Evolutionary conservation across 2,329 filamentous ascomycete genomes (phyloP), one percentile per base, ranked within the genome.

Genomic region (Fusarium xyrophilum): DNA sequence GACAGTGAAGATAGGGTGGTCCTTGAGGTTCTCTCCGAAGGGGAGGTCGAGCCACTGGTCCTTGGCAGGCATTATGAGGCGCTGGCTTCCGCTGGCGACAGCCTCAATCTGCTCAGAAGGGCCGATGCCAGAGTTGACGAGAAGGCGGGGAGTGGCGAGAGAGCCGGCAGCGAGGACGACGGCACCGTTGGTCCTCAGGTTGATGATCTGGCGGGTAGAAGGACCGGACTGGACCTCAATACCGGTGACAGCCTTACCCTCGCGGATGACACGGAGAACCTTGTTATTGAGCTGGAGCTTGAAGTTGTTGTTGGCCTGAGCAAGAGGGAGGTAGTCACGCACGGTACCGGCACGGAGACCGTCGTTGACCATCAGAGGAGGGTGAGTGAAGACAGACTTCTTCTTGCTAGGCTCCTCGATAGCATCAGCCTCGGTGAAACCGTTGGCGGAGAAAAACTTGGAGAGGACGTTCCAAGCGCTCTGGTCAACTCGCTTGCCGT

Each of bases 261-360:
- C 82, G 15, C 91, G 88, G 23, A 91, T 79, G n/a, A 92, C 84
- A 30, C 89, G 85, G 68, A 85, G 84, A n/a, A 91, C 89, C 44
- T 86, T 83, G 6, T 89, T 91, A 74, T 89, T 87, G 23, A 85
- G 85, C 82, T 87, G 88, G 48, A 93, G 80, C 55, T 86, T 83
- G 79, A 93, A 93, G 79, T 92, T 91, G 39, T 81, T 78, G 62
- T 87, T 83, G 42, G 80, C 79, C 48, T 83, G 82, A 3, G 89
- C 89, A 21, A 84, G 82, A 7, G 89, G 87, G 2, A 93, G 85
- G 73, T 93, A 93, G 1, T 91, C 91, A 12, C 87, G 88, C 75
- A 93, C 81, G 15, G 91, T 90, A 2, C 91, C 91, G 44, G 88
- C 88, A 63, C 91, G 83, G 76, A 91, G 88, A 53, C 89, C 89